Conservation (phyloP, 495 filamentous ascomycete genomes). For the Aspergillus sparsus region DNA sequence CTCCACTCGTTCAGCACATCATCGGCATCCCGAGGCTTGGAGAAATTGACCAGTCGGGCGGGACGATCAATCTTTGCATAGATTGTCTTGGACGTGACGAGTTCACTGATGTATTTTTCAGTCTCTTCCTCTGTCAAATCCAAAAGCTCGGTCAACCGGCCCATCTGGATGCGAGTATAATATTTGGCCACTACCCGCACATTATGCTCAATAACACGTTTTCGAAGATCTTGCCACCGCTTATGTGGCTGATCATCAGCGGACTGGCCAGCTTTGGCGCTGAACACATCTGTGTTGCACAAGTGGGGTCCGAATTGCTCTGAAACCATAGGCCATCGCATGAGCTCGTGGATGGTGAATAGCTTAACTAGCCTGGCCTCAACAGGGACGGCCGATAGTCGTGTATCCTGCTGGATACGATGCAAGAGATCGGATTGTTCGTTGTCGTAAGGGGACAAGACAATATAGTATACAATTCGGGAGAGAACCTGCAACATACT, state of each 20-base stretch:
- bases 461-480: slow-evolving; percentile 94
- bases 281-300: slow-evolving; percentile 88
- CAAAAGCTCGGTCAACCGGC: slow-evolving; percentile 81
- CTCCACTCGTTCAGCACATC: slow-evolving; percentile 99
- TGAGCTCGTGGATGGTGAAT: slow-evolving; percentile 93
- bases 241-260: slow-evolving; percentile 73
- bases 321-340: slow-evolving; percentile 94
- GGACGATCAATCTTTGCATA: slow-evolving; percentile 97
- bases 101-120: slow-evolving; percentile 93
- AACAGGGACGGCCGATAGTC: slow-evolving; percentile 65
- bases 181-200: slow-evolving; percentile 97
- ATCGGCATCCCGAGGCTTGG: slow-evolving; percentile 91
- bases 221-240: slow-evolving; percentile 91
- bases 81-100: slow-evolving; percentile 95
- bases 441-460: slow-evolving; percentile 96
- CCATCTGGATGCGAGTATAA: slow-evolving; percentile 94
- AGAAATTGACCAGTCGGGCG: slow-evolving; percentile 86
- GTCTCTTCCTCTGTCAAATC: slow-evolving; percentile 94
- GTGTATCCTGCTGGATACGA: slow-evolving; percentile 71
- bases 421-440: slow-evolving; percentile 97
- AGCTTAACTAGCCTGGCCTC: slow-evolving; percentile 83
- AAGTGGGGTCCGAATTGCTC: slow-evolving; percentile 85
- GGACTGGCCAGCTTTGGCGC: slow-evolving; percentile 54
- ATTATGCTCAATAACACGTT: slow-evolving; percentile 98
- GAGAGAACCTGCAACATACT: slow-evolving; percentile 64